These are phyloP conservation scores for Coriaria nepalensis DNA, from an alignment of 306 rosid genomes.

Conservation along the genomic window DNA sequence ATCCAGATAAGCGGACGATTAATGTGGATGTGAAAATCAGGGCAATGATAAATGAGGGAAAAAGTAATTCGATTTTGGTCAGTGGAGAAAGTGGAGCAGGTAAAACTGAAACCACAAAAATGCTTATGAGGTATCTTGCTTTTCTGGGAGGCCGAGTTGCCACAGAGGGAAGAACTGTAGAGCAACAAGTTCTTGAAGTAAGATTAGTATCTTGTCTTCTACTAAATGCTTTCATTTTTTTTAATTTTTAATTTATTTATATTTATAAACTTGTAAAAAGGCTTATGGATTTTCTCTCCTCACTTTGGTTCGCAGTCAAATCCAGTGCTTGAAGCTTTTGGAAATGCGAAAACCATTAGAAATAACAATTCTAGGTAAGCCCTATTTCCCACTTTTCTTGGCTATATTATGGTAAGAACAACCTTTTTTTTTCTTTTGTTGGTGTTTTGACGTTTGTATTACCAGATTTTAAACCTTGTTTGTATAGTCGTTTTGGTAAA, in stretches of 20 bases:
- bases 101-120: constrained; percentile 97
- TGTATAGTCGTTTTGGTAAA: constrained; percentile 90
- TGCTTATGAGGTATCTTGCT: constrained; percentile 97
- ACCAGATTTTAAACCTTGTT: constrained; percentile 15
- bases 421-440: not conserved
- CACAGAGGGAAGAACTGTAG: constrained; percentile 95
- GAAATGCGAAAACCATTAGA: constrained; percentile 96
- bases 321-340: constrained; percentile 99
- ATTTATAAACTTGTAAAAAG: not conserved
- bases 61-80: constrained; percentile 93
- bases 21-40: constrained; percentile 30
- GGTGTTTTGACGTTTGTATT: constrained; percentile 13
- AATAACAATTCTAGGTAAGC: constrained; percentile 92
- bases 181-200: constrained; percentile 99
- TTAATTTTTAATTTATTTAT: not conserved
- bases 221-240: not conserved
- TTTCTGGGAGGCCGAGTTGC: constrained; percentile 88
- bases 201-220: constrained; percentile 6
- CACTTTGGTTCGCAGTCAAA: constrained; percentile 61
- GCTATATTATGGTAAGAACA: no score
- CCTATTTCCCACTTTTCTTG: not conserved
- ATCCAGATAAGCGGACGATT: constrained; percentile 7
- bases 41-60: constrained; percentile 84
- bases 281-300: constrained; percentile 10
- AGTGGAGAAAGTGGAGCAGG: constrained; percentile 99